Percentiles rank a stretch among this genome's conserved stretches.
Evolutionary conservation across 306 rosid genomes (phyloP).

Genomic region (Lablab purpureus): DNA sequence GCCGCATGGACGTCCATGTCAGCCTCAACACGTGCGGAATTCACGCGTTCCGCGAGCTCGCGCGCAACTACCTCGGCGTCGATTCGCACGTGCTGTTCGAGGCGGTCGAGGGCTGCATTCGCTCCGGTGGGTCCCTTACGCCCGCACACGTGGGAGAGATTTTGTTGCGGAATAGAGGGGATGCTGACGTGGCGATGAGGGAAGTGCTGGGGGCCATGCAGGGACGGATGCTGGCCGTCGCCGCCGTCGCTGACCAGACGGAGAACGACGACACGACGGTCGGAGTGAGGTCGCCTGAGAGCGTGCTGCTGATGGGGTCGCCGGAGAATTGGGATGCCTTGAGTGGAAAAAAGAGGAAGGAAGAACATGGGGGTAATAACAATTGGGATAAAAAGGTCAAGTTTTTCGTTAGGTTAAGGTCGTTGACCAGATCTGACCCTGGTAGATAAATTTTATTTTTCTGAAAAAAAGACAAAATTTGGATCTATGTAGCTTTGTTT

Average conservation of each 20-base stretch:
- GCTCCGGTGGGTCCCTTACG: conserved; percentile 76
- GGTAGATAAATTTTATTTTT: conserved; percentile 46
- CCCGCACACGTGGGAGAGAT: conserved; percentile 90
- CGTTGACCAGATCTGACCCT: conserved; percentile 87
- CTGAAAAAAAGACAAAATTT: not conserved
- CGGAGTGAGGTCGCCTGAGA: conserved; percentile 73
- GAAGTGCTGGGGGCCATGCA: conserved; percentile 77
- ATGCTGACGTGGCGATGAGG: conserved; percentile 72
- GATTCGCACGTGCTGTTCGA: conserved; percentile 68
- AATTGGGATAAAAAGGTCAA: conserved; percentile 65
- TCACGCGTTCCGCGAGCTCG: conserved; percentile 69
- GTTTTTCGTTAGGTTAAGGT: conserved; percentile 77
- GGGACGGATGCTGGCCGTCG: conserved; percentile 49
- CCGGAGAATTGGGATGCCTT: conserved; percentile 81
- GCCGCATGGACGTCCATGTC: conserved; percentile 92
- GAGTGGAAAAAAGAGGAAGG: conserved; percentile 65
- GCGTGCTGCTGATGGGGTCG: conserved; percentile 74
- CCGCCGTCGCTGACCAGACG: conserved; percentile 39
- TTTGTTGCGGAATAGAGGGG: conserved; percentile 65
- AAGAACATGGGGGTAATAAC: conserved; percentile 30
- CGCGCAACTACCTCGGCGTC: conserved; percentile 65
- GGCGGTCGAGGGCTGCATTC: conserved; percentile 67
- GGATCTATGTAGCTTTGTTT: not conserved
- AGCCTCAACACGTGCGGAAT: conserved; percentile 79
- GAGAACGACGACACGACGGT: conserved; percentile 51